Evolutionary conservation across 1,284 basidiomycete species (phyloP).

Genomic region (Vanrija sp.): DNA sequence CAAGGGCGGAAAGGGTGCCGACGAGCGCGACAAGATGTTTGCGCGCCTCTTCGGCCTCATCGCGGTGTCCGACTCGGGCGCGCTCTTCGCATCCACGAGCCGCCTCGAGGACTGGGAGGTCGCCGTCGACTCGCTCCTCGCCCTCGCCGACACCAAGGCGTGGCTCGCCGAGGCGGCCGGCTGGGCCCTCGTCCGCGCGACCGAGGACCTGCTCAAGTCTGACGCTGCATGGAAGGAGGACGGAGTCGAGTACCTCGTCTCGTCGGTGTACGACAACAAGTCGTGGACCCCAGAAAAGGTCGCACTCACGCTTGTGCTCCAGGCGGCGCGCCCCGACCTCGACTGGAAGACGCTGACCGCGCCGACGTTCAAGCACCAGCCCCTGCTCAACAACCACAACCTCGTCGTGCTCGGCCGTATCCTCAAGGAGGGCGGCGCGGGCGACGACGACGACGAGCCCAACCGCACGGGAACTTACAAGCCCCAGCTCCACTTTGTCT

Average conservation of each 20-base stretch:
- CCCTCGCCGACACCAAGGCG: conserved; percentile 74
- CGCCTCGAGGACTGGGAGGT: conserved; percentile 60
- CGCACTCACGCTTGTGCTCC: conserved; percentile 67
- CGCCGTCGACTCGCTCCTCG: conserved; percentile 63
- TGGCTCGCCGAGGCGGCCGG: conserved; percentile 91
- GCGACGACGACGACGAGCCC: conserved; percentile 38
- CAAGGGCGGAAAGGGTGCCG: conserved; percentile 76
- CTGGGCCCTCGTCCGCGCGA: conserved; percentile 70
- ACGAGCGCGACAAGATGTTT: conserved; percentile 88
- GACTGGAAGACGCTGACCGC: conserved; percentile 67
- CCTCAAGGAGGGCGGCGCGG: conserved; percentile 56
- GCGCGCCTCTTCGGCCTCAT: conserved; percentile 88
- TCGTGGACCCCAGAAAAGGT: conserved; percentile 84
- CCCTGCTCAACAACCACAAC: conserved; percentile 65
- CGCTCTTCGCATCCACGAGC: conserved; percentile 64
- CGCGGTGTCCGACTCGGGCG: conserved; percentile 72
- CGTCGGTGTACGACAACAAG: conserved; percentile 58
- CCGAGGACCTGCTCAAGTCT: conserved; percentile 60
- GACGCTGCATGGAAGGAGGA: conserved; percentile 67
- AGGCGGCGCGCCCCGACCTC: conserved; percentile 46
- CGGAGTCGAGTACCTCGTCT: conserved; percentile 58
- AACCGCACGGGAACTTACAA: conserved; percentile 65
- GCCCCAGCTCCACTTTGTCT: conserved; percentile 86
- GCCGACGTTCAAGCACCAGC: conserved; percentile 70
- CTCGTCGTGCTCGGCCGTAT: conserved; percentile 69